phyloP scores from a whole-genome alignment of 2,329 filamentous ascomycete species.

The Dactylellina cionopaga region DNA sequence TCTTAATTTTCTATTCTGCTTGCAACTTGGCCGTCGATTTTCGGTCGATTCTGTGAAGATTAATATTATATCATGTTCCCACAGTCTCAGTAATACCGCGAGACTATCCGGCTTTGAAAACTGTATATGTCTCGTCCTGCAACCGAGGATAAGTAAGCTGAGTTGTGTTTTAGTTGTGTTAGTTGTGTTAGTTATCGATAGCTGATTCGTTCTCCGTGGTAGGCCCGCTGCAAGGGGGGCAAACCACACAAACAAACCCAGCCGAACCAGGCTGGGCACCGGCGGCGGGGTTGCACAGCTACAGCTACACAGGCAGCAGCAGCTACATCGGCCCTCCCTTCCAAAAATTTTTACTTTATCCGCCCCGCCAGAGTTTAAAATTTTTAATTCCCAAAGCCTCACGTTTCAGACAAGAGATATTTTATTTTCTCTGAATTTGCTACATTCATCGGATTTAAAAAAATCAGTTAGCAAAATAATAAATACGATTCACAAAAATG shows the following conservation, averaged over 20 bases:
- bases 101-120: neutral
- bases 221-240: conserved; percentile 15
- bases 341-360: conserved; percentile 52
- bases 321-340: conserved; percentile 46
- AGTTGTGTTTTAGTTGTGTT: neutral
- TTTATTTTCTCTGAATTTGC: too few relatives aligned
- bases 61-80: too few relatives aligned
- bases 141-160: neutral
- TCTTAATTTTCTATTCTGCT: too few relatives aligned
- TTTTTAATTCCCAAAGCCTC: too few relatives aligned
- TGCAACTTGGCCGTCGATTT: too few relatives aligned
- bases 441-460: too few relatives aligned
- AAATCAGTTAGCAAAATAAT: conserved; percentile 13
- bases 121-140: neutral
- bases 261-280: too few relatives aligned
- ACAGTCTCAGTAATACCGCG: neutral
- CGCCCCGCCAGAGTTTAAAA: conserved; percentile 50
- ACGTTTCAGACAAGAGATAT: neutral
- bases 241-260: too few relatives aligned
- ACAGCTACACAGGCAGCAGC: conserved; percentile 45
- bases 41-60: too few relatives aligned
- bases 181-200: conserved; percentile 16
- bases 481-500: conserved; percentile 57
- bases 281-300: conserved; percentile 15
- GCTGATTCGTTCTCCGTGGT: conserved; percentile 1